Conservation (phyloP, 257 asterid species). For the Leonotis leonurus region DNA sequence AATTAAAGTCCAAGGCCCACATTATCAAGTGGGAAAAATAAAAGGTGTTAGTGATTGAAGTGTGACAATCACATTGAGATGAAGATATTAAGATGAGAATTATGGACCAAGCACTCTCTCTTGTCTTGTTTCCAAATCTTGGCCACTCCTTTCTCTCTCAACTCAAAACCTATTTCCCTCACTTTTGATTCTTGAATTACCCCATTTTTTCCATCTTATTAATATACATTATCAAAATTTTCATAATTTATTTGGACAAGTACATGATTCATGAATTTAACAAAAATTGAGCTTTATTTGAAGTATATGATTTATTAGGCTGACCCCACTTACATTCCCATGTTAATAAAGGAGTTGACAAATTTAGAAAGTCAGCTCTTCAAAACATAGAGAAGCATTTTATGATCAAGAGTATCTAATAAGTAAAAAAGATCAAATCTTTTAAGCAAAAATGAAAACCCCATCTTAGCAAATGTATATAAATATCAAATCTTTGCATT, state of each 20-base stretch:
- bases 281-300: background rate
- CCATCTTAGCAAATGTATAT: no score
- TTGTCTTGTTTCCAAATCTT: constrained; percentile 12
- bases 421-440: background rate
- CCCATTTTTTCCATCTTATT: background rate
- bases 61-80: constrained; percentile 13
- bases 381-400: background rate
- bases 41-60: constrained; percentile 8
- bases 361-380: background rate
- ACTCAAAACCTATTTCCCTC: background rate
- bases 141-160: background rate
- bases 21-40: constrained; percentile 5
- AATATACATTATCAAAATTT: background rate
- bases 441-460: no score
- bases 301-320: background rate
- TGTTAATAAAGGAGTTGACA: background rate
- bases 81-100: constrained; percentile 24
- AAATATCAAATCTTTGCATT: no score
- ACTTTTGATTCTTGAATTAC: background rate
- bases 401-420: background rate
- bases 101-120: constrained; percentile 21
- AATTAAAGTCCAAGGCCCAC: constrained; percentile 3
- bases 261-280: no score
- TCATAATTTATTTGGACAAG: background rate
- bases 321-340: background rate